Base-by-base conservation (phyloP, 2,329 filamentous ascomycete species). In the Venturia pyrina region DNA sequence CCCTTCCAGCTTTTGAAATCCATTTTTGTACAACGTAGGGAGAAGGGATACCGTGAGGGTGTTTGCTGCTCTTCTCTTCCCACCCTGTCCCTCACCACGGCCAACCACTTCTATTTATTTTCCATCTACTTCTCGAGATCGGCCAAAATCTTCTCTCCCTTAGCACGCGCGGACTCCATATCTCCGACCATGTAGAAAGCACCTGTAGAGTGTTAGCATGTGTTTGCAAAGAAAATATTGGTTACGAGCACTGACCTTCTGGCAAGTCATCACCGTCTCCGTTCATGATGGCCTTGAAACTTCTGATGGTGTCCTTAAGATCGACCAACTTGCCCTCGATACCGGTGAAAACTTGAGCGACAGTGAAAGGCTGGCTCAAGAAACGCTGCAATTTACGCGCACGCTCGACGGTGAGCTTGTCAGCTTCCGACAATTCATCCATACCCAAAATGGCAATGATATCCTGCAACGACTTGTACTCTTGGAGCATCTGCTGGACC, bases 361-460 rank as follows among this genome's bases (percentile, higher is more conserved):
- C 95, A 74, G 95, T 95, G 88, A 99, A 99, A 78, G 95, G 95
- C 87, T 99, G 95, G 82, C 87, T 91, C 86, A 99, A 86, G 92
- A 99, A 99, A 89, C 93, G 90, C 87, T 99, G 95, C 79, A 99
- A 89, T 88, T 98, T 98, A 86, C 95, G 93, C 81, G 95, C 95
- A 88, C 95, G 95, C 89, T 99, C 95, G 86, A 99, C 95, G 75
- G 95, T 98, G 76, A 99, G 88, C 89, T 99, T 97, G 82, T 99
- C 95, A 75, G 90, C 90, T 86, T 98, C 95, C 71, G 95, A 98
- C 83, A 99, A 84, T 81, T 99, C 95, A 82, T 99, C 95, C 95
- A 99, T 98, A 89, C 93, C 93, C 79, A 98, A 83, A 92, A 99
- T 99, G 82, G 95, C 95, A 86, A 97, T 97, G 88, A 99, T 99